phyloP scores from a whole-genome alignment of 805 yeast genomes.

The Ascoidea asiatica region DNA sequence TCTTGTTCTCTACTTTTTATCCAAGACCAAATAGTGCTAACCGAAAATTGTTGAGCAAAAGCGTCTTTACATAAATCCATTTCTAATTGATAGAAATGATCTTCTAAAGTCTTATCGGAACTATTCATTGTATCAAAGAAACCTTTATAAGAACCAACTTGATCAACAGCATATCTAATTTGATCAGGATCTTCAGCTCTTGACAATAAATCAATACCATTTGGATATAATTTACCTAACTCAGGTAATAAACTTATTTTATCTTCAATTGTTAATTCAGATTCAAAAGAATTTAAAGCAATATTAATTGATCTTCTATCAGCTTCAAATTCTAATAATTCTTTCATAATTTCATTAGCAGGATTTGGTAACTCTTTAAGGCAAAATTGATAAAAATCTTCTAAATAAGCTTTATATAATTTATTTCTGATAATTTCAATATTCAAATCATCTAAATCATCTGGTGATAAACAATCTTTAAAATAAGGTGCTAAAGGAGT shows the following conservation, averaged over 20 bases:
- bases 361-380: conserved; percentile 52
- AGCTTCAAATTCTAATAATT: conserved; percentile 78
- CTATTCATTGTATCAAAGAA: conserved; percentile 30
- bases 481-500: conserved; percentile 97
- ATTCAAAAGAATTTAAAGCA: conserved; percentile 75
- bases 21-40: conserved; percentile 92
- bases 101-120: conserved; percentile 62
- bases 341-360: conserved; percentile 67
- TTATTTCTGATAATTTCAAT: conserved; percentile 90
- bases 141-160: conserved; percentile 51
- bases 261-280: conserved; percentile 66
- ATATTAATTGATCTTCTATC: conserved; percentile 92
- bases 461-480: conserved; percentile 69
- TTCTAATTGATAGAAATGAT: conserved; percentile 84
- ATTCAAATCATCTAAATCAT: conserved; percentile 88
- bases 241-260: conserved; percentile 63
- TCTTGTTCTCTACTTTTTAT: conserved; percentile 93
- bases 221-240: conserved; percentile 73
- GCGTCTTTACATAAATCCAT: conserved; percentile 89
- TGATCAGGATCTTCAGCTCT: conserved; percentile 78
- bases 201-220: conserved; percentile 50
- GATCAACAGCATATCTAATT: conserved; percentile 49
- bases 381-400: conserved; percentile 68
- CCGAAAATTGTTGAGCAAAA: conserved; percentile 91
- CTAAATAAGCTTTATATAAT: conserved; percentile 84